These are phyloP conservation scores for Suillus alpinus DNA, from an alignment of 768 basidiomycete genomes.

Conservation along the genomic window DNA sequence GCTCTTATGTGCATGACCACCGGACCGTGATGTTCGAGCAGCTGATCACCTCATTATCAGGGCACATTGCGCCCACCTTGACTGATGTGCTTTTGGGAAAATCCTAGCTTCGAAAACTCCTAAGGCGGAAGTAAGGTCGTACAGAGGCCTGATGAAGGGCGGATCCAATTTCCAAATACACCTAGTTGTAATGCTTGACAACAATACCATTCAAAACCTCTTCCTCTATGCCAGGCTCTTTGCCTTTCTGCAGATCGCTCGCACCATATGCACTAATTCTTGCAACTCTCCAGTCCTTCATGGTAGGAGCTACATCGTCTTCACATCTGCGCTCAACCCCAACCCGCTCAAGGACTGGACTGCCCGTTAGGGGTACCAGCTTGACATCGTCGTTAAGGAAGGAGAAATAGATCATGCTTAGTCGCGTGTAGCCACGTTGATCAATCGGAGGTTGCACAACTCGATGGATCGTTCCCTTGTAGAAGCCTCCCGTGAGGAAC, in stretches of 20 bases:
- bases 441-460: conserved; percentile 59
- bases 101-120: not conserved
- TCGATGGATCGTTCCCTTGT: conserved; percentile 58
- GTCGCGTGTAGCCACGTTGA: conserved; percentile 46
- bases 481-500: conserved; percentile 59
- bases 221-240: conserved; percentile 48
- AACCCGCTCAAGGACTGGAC: conserved; percentile 45
- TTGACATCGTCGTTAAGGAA: conserved; percentile 48
- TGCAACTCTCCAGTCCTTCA: conserved; percentile 50
- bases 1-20: too few relatives aligned
- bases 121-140: not conserved
- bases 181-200: conserved; percentile 55
- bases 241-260: conserved; percentile 38
- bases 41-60: not conserved
- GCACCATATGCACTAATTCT: conserved; percentile 53
- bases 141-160: not conserved
- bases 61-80: not conserved
- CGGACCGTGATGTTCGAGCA: not conserved
- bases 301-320: conserved; percentile 45
- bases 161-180: not conserved
- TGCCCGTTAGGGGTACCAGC: conserved; percentile 43
- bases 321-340: conserved; percentile 39
- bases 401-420: conserved; percentile 59
- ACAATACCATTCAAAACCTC: conserved; percentile 54
- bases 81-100: not conserved